phyloP scores from a whole-genome alignment of 352 stramenopile genomes.

The Elongisporangium prolatum region DNA sequence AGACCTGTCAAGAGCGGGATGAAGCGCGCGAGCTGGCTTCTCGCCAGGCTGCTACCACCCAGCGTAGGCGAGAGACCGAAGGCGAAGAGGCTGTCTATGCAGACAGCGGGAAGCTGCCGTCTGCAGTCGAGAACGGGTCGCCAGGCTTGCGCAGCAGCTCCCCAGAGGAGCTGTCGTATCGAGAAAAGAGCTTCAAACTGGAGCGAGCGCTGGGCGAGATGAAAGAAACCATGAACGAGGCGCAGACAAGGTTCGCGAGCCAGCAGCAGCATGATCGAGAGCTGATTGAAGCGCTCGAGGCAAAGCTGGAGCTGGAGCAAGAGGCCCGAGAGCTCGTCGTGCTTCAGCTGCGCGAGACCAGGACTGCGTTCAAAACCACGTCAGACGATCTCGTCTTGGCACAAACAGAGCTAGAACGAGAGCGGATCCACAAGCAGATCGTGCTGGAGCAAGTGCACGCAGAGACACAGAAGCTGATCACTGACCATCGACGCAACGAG shows the following conservation, averaged over 20 bases:
- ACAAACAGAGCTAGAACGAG: slow-evolving; percentile 42
- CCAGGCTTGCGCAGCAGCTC: slow-evolving; percentile 8
- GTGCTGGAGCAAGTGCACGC: slow-evolving; percentile 38
- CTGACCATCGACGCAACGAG: slow-evolving; percentile 45
- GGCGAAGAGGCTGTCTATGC: slow-evolving; percentile 4
- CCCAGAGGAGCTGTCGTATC: slow-evolving; percentile 32
- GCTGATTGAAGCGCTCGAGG: slow-evolving; percentile 34
- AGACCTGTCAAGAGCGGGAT: slow-evolving; percentile 27
- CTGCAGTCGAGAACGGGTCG: slow-evolving; percentile 3
- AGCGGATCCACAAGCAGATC: slow-evolving; percentile 31
- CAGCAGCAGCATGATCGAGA: slow-evolving; percentile 24
- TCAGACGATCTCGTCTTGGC: slow-evolving; percentile 47
- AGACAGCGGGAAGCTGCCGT: slow-evolving; percentile 3
- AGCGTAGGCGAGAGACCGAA: slow-evolving; percentile 3
- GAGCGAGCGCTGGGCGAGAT: slow-evolving; percentile 40
- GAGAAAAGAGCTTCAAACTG: slow-evolving; percentile 49
- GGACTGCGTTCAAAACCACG: slow-evolving; percentile 29
- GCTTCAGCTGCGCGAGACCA: slow-evolving; percentile 46
- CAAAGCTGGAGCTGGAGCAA: slow-evolving; percentile 50
- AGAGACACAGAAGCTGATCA: slow-evolving; percentile 40
- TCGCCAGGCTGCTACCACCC: slow-evolving; percentile 6
- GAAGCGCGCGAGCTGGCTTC: slow-evolving; percentile 17
- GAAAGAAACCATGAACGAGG: slow-evolving; percentile 29
- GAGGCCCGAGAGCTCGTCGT: slow-evolving; percentile 38
- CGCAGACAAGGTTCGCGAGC: slow-evolving; percentile 23